These are phyloP conservation scores for Coleophoma cylindrospora DNA, from an alignment of 2,329 filamentous ascomycete species.

Conservation along the genomic window DNA sequence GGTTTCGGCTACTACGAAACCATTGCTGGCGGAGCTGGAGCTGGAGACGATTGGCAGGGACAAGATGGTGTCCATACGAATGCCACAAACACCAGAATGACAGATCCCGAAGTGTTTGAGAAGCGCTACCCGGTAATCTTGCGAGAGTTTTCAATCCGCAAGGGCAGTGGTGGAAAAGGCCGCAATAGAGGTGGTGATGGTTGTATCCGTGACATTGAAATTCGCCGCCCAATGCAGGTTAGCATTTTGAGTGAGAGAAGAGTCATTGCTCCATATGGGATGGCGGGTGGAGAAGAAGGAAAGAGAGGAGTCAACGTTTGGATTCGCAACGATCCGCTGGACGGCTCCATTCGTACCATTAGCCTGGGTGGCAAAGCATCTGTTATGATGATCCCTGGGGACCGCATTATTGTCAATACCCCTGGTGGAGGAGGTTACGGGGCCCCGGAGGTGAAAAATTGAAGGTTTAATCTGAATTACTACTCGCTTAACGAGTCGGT, in stretches of 20 bases:
- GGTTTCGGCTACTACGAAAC: conserved; percentile 85
- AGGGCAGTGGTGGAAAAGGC: conserved; percentile 57
- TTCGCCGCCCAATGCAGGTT: conserved; percentile 67
- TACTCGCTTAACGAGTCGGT: no score
- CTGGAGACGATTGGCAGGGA: conserved; percentile 66
- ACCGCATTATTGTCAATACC: conserved; percentile 13
- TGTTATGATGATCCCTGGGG: conserved; percentile 8
- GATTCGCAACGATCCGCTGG: conserved; percentile 39
- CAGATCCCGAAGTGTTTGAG: conserved; percentile 73
- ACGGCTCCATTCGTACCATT: conserved; percentile 3
- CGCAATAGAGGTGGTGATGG: conserved; percentile 67
- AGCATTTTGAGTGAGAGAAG: conserved; percentile 73
- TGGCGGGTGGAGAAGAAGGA: conserved; percentile 74
- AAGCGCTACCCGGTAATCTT: conserved; percentile 68
- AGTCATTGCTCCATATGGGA: conserved; percentile 71
- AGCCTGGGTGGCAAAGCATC: conserved; percentile 16
- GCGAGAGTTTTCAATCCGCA: conserved; percentile 59
- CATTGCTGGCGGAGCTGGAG: conserved; percentile 69
- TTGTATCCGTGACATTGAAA: conserved; percentile 72
- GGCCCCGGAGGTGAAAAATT: background rate
- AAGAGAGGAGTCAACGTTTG: conserved; percentile 76
- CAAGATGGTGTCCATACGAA: conserved; percentile 71
- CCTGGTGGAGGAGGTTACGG: conserved; percentile 16
- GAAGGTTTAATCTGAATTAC: no score
- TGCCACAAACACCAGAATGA: conserved; percentile 81